A percentile compares a stretch with the other conserved stretches of the same genome.
These are phyloP conservation scores for Anthracocystis setariae DNA, from an alignment of 1,284 basidiomycete genomes.

Conservation along the genomic window DNA sequence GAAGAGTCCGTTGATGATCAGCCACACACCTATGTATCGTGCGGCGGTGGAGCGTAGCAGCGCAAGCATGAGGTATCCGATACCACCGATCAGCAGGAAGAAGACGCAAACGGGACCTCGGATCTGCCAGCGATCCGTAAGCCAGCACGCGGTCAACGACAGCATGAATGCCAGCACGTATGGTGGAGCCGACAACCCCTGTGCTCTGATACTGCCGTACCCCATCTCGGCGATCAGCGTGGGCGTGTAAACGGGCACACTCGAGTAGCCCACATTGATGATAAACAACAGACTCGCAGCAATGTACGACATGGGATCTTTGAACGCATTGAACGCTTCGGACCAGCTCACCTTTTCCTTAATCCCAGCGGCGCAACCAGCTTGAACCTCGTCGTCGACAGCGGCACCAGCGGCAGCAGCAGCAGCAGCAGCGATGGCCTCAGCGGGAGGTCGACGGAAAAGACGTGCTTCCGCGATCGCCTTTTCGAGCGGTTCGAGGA, in stretches of 20 bases:
- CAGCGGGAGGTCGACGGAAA: conserved; percentile 33
- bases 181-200: conserved; percentile 54
- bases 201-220: conserved; percentile 49
- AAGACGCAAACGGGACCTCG: conserved; percentile 54
- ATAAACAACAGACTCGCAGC: conserved; percentile 55
- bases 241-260: conserved; percentile 63
- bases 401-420: too few species aligned
- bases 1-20: conserved; percentile 58
- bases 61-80: conserved; percentile 63
- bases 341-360: conserved; percentile 25
- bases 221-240: conserved; percentile 62
- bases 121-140: conserved; percentile 48
- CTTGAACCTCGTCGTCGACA: neutral
- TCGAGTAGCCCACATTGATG: conserved; percentile 60
- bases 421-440: neutral
- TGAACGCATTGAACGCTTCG: conserved; percentile 44
- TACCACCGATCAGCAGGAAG: conserved; percentile 41
- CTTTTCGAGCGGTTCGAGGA: conserved; percentile 55
- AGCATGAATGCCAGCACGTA: conserved; percentile 59
- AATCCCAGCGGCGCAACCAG: conserved; percentile 1
- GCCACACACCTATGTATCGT: conserved; percentile 49
- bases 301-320: conserved; percentile 55
- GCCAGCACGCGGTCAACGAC: conserved; percentile 32
- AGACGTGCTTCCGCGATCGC: conserved; percentile 56
- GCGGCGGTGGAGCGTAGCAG: conserved; percentile 24